A percentile compares a stretch with the other conserved stretches of the same genome.
Evolutionary conservation across 176 grass and related monocot species (phyloP).

Genomic region (sorghum (Sorghum bicolor)): Sorghum_bicolor_NCBIv3 NC_012875.2:1839501-1840000

Average conservation of each 20-base stretch:
- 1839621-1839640: conserved; percentile 51
- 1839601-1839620: conserved; percentile 37
- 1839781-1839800: conserved; percentile 65
- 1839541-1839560: conserved; percentile 31
- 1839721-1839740: conserved; percentile 71
- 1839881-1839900: conserved; percentile 82
- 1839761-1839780: conserved; percentile 68
- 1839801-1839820: conserved; percentile 87
- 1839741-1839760: conserved; percentile 76
- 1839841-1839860: conserved; percentile 84
- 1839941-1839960: neutral
- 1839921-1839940: conserved; percentile 48
- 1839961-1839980: neutral
- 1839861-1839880: conserved; percentile 94
- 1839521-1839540: conserved; percentile 38
- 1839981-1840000: conserved; percentile 27
- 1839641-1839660: conserved; percentile 46
- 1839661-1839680: conserved; percentile 92
- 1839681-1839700: conserved; percentile 67
- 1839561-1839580: conserved; percentile 42
- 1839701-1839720: conserved; percentile 69
- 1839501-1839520: conserved; percentile 32
- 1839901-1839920: conserved; percentile 89
- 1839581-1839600: conserved; percentile 40
- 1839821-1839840: conserved; percentile 81